Percentiles rank a stretch among this genome's conserved stretches.
phyloP scores from a whole-genome alignment of 805 yeast genomes.

The Candida saitoana region DNA sequence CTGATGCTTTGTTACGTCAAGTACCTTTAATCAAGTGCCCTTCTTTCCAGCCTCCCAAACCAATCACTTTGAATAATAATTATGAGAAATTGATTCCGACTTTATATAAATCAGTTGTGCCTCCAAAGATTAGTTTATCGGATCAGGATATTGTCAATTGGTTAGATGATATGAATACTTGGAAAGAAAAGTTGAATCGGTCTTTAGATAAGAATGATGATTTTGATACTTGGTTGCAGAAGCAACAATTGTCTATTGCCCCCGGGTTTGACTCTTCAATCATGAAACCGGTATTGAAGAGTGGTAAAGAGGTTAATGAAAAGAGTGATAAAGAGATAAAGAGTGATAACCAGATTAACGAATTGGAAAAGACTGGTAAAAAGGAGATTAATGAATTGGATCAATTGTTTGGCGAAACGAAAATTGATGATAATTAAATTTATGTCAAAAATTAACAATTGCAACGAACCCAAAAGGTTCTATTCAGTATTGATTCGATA shows the following conservation, averaged over 20 bases:
- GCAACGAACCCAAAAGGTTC: too few relatives aligned
- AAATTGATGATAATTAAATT: slow-evolving; percentile 7
- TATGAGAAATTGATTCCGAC: slow-evolving; percentile 39
- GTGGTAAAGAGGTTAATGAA: too few relatives aligned
- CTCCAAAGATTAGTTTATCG: slow-evolving; percentile 32
- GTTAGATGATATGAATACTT: slow-evolving; percentile 19
- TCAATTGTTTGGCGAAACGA: slow-evolving; percentile 22
- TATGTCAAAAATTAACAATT: too few relatives aligned
- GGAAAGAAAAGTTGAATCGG: slow-evolving; percentile 8
- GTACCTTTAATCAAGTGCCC: slow-evolving; percentile 56
- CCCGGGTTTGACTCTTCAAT: slow-evolving; percentile 37
- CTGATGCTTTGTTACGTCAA: slow-evolving; percentile 47
- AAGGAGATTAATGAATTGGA: slow-evolving; percentile 20
- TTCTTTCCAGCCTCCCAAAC: slow-evolving; percentile 48
- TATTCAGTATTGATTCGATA: too few relatives aligned
- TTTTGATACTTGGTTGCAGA: slow-evolving; percentile 27
- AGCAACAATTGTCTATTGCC: slow-evolving; percentile 32
- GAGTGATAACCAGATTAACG: too few relatives aligned
- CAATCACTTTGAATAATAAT: slow-evolving; percentile 49
- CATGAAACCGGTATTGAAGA: slow-evolving; percentile 33
- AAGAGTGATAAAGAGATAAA: too few relatives aligned
- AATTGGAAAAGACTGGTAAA: background rate
- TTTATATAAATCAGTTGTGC: slow-evolving; percentile 28
- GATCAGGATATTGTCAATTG: slow-evolving; percentile 25
- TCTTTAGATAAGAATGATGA: slow-evolving; percentile 7